Conservation (phyloP, 1,284 basidiomycete species). For the Moesziomyces parantarcticus region DNA sequence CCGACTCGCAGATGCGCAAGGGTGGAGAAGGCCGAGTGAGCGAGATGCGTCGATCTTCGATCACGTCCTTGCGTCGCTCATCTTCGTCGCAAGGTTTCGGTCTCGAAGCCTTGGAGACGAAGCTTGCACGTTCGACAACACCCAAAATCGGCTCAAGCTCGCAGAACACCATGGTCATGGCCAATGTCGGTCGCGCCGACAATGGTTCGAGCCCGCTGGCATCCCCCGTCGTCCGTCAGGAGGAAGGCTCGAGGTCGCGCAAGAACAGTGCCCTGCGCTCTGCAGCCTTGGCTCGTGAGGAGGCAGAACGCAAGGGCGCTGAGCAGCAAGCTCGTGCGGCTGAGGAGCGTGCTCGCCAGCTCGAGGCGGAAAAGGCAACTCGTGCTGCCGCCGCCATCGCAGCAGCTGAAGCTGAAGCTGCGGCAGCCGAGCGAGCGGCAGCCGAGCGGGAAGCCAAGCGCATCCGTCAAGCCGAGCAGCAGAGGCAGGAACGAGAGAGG, state of each 20-base stretch:
- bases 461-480: slow-evolving; percentile 18
- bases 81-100: slow-evolving; percentile 47
- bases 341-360: slow-evolving; percentile 21
- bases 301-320: slow-evolving; percentile 30
- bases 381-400: slow-evolving; percentile 24
- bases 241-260: slow-evolving; percentile 28
- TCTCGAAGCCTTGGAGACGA: slow-evolving; percentile 47
- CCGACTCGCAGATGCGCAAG: background rate
- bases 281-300: slow-evolving; percentile 43
- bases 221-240: slow-evolving; percentile 10
- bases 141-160: slow-evolving; percentile 24
- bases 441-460: slow-evolving; percentile 11
- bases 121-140: slow-evolving; percentile 34
- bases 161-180: slow-evolving; percentile 13
- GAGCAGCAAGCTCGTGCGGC: slow-evolving; percentile 35
- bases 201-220: slow-evolving; percentile 24
- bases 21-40: slow-evolving; percentile 2
- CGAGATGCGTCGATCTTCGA: slow-evolving; percentile 7
- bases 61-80: slow-evolving; percentile 25
- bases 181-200: slow-evolving; percentile 31
- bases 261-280: slow-evolving; percentile 48
- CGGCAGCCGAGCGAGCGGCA: slow-evolving; percentile 28
- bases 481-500: slow-evolving; percentile 36
- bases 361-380: slow-evolving; percentile 23
- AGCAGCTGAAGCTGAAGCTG: slow-evolving; percentile 4